Evolutionary conservation across 164 flowering plant genomes (phyloP).

Genomic region (Nymphaea colorata): DNA sequence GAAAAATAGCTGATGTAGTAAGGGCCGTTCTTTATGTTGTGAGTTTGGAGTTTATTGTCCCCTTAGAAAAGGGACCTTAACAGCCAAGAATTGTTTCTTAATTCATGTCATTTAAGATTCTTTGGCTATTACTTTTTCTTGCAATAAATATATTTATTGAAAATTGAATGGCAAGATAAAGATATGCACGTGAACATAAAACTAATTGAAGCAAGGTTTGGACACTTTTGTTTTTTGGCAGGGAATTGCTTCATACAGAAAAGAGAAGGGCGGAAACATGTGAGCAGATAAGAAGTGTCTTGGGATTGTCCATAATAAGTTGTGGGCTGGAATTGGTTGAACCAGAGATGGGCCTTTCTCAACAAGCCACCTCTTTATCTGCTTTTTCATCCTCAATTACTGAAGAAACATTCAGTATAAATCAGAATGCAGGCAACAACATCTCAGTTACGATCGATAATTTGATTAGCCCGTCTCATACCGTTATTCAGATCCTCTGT

Average conservation of each 20-base stretch:
- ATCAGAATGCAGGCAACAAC: neutral
- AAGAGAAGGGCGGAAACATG: slow-evolving; percentile 52
- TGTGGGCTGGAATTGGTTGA: slow-evolving; percentile 62
- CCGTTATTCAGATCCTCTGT: slow-evolving; percentile 75
- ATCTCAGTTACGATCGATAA: slow-evolving; percentile 68
- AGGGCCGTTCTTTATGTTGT: too few relatives aligned
- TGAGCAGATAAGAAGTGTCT: slow-evolving; percentile 29
- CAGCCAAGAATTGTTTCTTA: too few relatives aligned
- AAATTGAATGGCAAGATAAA: neutral
- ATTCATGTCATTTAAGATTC: too few relatives aligned
- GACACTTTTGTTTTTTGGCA: slow-evolving; percentile 5
- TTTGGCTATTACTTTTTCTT: too few relatives aligned
- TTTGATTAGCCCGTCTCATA: slow-evolving; percentile 73
- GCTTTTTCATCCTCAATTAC: slow-evolving; percentile 36
- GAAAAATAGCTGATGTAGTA: too few relatives aligned
- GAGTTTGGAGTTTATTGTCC: too few relatives aligned
- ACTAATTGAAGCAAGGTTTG: neutral
- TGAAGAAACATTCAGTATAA: slow-evolving; percentile 25
- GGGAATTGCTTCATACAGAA: slow-evolving; percentile 72
- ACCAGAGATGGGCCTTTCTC: slow-evolving; percentile 40
- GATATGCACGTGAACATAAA: too few relatives aligned
- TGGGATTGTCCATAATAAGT: slow-evolving; percentile 50
- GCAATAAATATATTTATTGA: too few relatives aligned
- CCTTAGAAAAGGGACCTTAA: too few relatives aligned
- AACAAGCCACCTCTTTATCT: slow-evolving; percentile 37